phyloP scores from a whole-genome alignment of 164 flowering plant genomes.

The Vitis vinifera region DNA sequence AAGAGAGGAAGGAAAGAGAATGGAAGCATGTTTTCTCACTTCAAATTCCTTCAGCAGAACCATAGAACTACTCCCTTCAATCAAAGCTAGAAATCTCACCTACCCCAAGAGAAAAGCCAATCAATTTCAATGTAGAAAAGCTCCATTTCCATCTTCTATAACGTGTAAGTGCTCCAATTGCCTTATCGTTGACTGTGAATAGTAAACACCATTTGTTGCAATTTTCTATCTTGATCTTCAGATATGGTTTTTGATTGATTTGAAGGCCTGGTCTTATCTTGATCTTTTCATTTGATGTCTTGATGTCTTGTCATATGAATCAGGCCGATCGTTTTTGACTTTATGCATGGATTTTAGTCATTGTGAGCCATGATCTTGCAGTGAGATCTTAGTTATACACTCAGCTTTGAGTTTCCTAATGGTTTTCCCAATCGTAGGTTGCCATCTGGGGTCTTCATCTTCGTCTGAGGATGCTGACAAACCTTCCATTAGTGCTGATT shows the following conservation, averaged over 20 bases:
- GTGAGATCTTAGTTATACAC: too few species aligned
- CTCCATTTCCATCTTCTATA: constrained; percentile 21
- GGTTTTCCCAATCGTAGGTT: constrained; percentile 33
- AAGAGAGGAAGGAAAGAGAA: constrained; percentile 8
- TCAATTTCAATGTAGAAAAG: constrained; percentile 20
- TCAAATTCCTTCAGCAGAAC: constrained; percentile 48
- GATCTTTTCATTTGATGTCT: background rate
- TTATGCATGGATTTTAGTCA: background rate
- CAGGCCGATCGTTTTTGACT: too few species aligned
- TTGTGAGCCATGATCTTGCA: background rate
- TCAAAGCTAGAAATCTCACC: constrained; percentile 26
- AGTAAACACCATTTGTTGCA: background rate
- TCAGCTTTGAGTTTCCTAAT: background rate
- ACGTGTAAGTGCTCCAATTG: constrained; percentile 42
- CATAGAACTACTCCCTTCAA: constrained; percentile 27
- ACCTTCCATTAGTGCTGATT: constrained; percentile 41
- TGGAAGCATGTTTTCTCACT: constrained; percentile 65
- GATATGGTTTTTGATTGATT: background rate
- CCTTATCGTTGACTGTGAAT: background rate
- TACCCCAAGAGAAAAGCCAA: constrained; percentile 15
- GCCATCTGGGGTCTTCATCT: constrained; percentile 34
- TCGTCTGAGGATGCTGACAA: constrained; percentile 34
- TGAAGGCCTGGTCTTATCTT: too few species aligned
- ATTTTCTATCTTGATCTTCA: background rate
- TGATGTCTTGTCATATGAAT: too few species aligned